Percentiles rank a stretch among this genome's conserved stretches.
These are phyloP conservation scores for Stereocaulon alpinum DNA, from an alignment of 495 filamentous ascomycete genomes.

Conservation along the genomic window DNA sequence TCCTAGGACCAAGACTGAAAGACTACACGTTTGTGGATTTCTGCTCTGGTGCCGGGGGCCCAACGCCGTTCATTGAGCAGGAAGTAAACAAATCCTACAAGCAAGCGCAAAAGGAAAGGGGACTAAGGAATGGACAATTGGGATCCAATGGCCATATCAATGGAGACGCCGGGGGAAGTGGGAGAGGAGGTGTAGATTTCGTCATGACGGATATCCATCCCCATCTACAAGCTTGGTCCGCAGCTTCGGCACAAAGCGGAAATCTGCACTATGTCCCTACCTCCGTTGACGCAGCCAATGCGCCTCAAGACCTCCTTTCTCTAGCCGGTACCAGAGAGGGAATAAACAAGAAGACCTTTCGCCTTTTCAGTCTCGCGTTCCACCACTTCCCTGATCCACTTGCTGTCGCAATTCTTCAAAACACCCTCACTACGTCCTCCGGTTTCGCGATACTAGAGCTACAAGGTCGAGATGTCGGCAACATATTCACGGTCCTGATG, in stretches of 20 bases:
- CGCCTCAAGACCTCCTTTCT: constrained; percentile 35
- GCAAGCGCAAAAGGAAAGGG: constrained; percentile 19
- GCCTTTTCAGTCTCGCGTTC: constrained; percentile 63
- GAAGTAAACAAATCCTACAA: constrained; percentile 35
- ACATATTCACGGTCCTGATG: constrained; percentile 42
- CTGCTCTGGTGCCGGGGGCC: constrained; percentile 63
- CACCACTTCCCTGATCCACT: constrained; percentile 62
- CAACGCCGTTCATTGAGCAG: constrained; percentile 51
- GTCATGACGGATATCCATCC: constrained; percentile 62
- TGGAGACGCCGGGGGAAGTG: constrained; percentile 15
- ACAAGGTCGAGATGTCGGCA: constrained; percentile 46
- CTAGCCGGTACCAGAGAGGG: constrained; percentile 4
- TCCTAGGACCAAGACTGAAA: constrained; percentile 31
- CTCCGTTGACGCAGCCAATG: constrained; percentile 51
- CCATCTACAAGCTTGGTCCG: constrained; percentile 49
- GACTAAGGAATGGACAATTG: neutral
- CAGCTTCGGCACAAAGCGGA: constrained; percentile 37
- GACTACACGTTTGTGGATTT: constrained; percentile 58
- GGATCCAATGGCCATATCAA: constrained; percentile 1
- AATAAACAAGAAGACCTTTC: constrained; percentile 34
- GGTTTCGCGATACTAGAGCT: constrained; percentile 70
- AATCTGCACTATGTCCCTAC: constrained; percentile 45
- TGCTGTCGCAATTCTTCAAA: constrained; percentile 47
- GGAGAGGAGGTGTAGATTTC: constrained; percentile 41
- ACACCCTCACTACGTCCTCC: constrained; percentile 51